These are phyloP conservation scores for Glutinoglossum americanum DNA, from an alignment of 495 filamentous ascomycete genomes.

Conservation along the genomic window DNA sequence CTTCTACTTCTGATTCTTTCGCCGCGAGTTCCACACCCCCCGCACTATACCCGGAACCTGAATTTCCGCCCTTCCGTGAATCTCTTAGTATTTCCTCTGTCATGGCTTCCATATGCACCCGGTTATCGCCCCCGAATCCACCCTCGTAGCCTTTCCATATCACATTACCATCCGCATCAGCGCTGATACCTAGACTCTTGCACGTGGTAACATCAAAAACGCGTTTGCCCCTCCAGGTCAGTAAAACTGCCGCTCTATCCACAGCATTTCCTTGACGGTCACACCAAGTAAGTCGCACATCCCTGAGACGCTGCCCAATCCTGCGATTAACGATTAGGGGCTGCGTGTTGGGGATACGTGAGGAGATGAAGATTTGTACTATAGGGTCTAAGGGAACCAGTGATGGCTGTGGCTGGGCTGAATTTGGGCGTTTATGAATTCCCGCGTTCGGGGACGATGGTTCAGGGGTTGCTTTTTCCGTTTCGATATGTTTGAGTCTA, in stretches of 20 bases:
- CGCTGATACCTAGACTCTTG: slow-evolving; percentile 35
- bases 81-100: slow-evolving; percentile 28
- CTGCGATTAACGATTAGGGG: slow-evolving; percentile 46
- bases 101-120: slow-evolving; percentile 51
- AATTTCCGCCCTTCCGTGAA: slow-evolving; percentile 21
- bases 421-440: neutral
- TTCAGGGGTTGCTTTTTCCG: neutral
- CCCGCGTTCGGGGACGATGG: neutral
- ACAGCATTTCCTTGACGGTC: slow-evolving; percentile 27
- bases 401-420: neutral
- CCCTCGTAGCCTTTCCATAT: slow-evolving; percentile 14
- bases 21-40: slow-evolving; percentile 18
- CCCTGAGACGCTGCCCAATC: slow-evolving; percentile 38
- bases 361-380: slow-evolving; percentile 53
- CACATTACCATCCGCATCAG: slow-evolving; percentile 20
- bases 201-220: slow-evolving; percentile 56
- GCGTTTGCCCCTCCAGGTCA: slow-evolving; percentile 59
- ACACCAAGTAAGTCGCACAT: slow-evolving; percentile 48
- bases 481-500: neutral
- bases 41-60: slow-evolving; percentile 26
- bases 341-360: slow-evolving; percentile 35
- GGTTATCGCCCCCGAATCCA: slow-evolving; percentile 13
- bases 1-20: slow-evolving; percentile 10
- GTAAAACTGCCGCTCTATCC: slow-evolving; percentile 31
- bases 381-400: slow-evolving; percentile 18